Evolutionary conservation across 345 rosid species (phyloP), one percentile per base, ranked within the genome.

Genomic region (Sonneratia caseolaris): DNA sequence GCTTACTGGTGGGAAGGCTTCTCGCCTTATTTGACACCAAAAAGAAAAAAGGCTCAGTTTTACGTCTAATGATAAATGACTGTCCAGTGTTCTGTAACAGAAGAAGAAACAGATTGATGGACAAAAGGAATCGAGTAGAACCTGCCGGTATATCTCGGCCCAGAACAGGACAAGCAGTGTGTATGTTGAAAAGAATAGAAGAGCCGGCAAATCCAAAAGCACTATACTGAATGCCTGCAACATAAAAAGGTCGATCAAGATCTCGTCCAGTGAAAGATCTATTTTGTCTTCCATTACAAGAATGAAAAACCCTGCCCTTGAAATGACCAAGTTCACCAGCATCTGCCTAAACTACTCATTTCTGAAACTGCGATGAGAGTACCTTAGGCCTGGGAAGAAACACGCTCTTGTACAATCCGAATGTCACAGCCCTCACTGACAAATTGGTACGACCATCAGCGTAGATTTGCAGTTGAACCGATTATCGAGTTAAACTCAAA

Each of bases 61-160:
- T n/a, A 18, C 32, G 21, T 22, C 5, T 10, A 57, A 7, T 57
- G 32, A 57, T 57, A 32, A 57, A 57, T n/a, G 66, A 62, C 66
- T 35, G 37, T 27, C 11, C 38, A 18, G 14, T 27, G 4, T 13
- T 27, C 32, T 27, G 32, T 27, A 27, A 27, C 19, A 27, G 16
- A 35, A 62, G 66, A 14, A 62, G 38, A 11, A 27, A 62, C 59
- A 18, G 71, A 43, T 42, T 40, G 71, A 53, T 45, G 57, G 57
- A 19, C 4, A 53, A 53, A 57, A n/a, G 64, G 38, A 27, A 24
- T 62, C 66, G 19, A 62, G 38, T 27, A 57, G 35, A 57, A 72
- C 97, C 91, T 89, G 96, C 79, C 86, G 86, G 79, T 87, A 92
- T 67, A 90, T 92, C 81, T 92, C 96, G 0, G 96, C 92, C 94